A percentile compares a stretch with the other conserved stretches of the same genome.
Evolutionary conservation across 768 basidiomycete species (phyloP).

Genomic region (Leccinum rimulosum): DNA sequence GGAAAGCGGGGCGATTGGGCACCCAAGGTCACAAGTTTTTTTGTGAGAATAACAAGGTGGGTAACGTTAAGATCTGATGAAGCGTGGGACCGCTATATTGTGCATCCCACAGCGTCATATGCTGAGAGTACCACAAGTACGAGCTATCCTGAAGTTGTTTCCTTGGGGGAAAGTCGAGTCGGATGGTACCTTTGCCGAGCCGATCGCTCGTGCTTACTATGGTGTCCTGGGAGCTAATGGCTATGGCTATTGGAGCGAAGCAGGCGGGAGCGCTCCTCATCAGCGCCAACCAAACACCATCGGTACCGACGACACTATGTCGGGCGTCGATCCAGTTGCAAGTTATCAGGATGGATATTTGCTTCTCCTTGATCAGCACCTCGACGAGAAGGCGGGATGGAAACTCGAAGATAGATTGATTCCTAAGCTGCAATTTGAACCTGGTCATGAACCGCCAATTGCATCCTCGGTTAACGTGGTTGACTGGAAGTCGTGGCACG

Average conservation of each 20-base stretch:
- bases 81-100: neutral
- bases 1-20: constrained; percentile 32
- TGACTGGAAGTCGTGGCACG: constrained; percentile 45
- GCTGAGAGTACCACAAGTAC: constrained; percentile 33
- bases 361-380: constrained; percentile 31
- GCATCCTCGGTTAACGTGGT: constrained; percentile 28
- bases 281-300: constrained; percentile 18
- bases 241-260: constrained; percentile 42
- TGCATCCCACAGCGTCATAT: constrained; percentile 33
- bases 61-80: constrained; percentile 3
- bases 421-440: constrained; percentile 32
- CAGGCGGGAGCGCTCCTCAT: constrained; percentile 35
- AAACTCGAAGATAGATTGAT: constrained; percentile 34
- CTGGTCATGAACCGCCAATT: constrained; percentile 26
- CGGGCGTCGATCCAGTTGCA: constrained; percentile 10
- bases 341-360: constrained; percentile 34
- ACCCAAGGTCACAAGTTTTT: constrained; percentile 33
- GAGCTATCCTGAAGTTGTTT: constrained; percentile 35
- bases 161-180: constrained; percentile 43
- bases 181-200: constrained; percentile 38
- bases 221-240: constrained; percentile 38
- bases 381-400: constrained; percentile 37
- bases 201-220: constrained; percentile 36
- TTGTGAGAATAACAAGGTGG: constrained; percentile 35
- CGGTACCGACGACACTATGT: constrained; percentile 3